Evolutionary conservation across 768 basidiomycete genomes (phyloP).

Genomic region (Boletales sp.): DNA sequence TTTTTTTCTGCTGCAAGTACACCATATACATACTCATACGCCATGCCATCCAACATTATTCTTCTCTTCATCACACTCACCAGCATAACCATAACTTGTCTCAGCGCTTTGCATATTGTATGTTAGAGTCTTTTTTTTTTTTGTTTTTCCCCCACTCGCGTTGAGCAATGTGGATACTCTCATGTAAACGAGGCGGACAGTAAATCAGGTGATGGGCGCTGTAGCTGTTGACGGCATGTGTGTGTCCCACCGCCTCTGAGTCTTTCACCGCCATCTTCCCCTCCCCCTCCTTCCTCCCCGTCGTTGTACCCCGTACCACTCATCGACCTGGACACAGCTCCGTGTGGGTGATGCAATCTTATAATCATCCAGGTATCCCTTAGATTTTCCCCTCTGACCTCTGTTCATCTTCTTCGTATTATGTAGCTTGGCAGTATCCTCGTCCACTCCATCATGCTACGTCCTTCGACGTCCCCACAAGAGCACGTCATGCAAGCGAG

Average conservation of each 20-base stretch:
- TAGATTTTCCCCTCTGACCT: neutral
- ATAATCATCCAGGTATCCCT: slow-evolving; percentile 29
- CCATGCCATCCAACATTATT: slow-evolving; percentile 28
- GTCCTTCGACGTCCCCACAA: slow-evolving; percentile 18
- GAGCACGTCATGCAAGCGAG: slow-evolving; percentile 22
- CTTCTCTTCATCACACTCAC: slow-evolving; percentile 25
- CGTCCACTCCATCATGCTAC: slow-evolving; percentile 18
- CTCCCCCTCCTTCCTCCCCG: neutral
- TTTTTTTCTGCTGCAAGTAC: slow-evolving; percentile 29
- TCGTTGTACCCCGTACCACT: neutral
- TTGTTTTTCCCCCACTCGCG: slow-evolving; percentile 8
- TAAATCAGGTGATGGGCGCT: slow-evolving; percentile 22
- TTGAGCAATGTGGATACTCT: slow-evolving; percentile 1
- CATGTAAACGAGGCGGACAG: neutral
- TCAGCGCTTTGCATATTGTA: slow-evolving; percentile 42
- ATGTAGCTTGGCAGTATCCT: slow-evolving; percentile 17
- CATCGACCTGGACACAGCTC: neutral
- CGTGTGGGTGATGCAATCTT: slow-evolving; percentile 24
- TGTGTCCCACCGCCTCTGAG: neutral
- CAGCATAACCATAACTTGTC: slow-evolving; percentile 25
- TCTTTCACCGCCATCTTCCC: slow-evolving; percentile 1
- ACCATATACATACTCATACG: slow-evolving; percentile 31
- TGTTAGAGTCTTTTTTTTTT: slow-evolving; percentile 36
- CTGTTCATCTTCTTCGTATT: slow-evolving; percentile 1
- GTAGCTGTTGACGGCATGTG: slow-evolving; percentile 7